Evolutionary conservation across 352 stramenopile genomes (phyloP).

Genomic region (Bremia lactucae): DNA sequence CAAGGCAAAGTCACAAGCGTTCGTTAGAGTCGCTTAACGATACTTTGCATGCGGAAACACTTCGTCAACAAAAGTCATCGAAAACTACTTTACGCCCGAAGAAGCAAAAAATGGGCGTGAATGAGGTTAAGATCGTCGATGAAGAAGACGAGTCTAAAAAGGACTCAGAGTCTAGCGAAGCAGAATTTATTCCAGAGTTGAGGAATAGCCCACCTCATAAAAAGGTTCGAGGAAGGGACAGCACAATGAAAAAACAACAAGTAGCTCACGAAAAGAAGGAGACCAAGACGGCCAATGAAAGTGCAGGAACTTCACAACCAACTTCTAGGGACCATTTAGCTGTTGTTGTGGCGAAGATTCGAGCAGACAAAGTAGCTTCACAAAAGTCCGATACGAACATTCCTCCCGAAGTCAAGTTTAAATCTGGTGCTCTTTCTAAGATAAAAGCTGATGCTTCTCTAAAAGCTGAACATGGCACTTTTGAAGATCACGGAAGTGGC

Average conservation of each 20-base stretch:
- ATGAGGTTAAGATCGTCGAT: constrained; percentile 25
- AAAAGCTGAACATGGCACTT: too few relatives aligned
- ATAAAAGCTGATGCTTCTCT: constrained; percentile 1
- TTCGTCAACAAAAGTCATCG: constrained; percentile 9
- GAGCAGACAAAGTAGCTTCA: constrained; percentile 17
- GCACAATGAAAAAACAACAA: constrained; percentile 5
- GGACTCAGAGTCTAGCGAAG: constrained; percentile 32
- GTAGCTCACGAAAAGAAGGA: constrained; percentile 4
- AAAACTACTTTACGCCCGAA: constrained; percentile 12
- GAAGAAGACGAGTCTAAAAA: constrained; percentile 26
- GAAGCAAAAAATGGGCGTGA: constrained; percentile 1
- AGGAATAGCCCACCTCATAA: constrained; percentile 5
- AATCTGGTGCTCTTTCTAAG: background rate
- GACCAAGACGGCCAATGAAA: background rate
- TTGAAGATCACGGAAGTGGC: too few relatives aligned
- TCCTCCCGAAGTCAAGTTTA: too few relatives aligned
- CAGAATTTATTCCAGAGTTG: constrained; percentile 23
- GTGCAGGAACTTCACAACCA: background rate
- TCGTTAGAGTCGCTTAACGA: constrained; percentile 41
- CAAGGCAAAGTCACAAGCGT: constrained; percentile 14
- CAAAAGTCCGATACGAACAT: constrained; percentile 13
- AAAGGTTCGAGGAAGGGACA: constrained; percentile 8
- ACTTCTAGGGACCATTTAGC: constrained; percentile 17
- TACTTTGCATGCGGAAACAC: constrained; percentile 16
- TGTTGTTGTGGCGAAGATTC: constrained; percentile 22